A percentile compares a stretch with the other conserved stretches of the same genome.
Evolutionary conservation across 2,329 filamentous ascomycete genomes (phyloP).

Genomic region (Ophidiomyces ophidiicola): DNA sequence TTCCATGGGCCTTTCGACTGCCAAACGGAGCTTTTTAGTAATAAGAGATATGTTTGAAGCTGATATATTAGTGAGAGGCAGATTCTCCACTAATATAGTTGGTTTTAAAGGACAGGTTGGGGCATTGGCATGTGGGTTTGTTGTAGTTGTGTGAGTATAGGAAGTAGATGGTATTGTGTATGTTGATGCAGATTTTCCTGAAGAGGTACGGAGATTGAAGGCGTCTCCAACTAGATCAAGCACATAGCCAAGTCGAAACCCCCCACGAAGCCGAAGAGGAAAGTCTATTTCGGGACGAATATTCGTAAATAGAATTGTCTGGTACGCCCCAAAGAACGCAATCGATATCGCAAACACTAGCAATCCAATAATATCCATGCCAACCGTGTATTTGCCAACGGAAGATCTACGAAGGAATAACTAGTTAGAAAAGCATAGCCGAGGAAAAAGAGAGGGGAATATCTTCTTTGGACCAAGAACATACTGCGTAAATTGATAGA

Average conservation of each 20-base stretch:
- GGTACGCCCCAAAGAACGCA: constrained; percentile 17
- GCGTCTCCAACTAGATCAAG: constrained; percentile 1
- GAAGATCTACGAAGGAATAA: too few relatives aligned
- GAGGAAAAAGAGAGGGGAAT: too few relatives aligned
- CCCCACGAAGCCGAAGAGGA: constrained; percentile 10
- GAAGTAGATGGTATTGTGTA: not conserved
- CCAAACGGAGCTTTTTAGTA: not conserved
- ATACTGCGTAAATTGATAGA: too few relatives aligned
- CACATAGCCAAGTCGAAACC: constrained; percentile 7
- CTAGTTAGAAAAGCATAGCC: too few relatives aligned
- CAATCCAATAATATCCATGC: constrained; percentile 17
- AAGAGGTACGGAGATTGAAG: not conserved
- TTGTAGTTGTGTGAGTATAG: not conserved
- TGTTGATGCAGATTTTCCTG: not conserved
- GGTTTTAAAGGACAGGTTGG: not conserved
- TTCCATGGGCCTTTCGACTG: not conserved
- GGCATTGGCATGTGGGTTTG: not conserved
- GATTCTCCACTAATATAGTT: not conserved
- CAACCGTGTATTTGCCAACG: not conserved
- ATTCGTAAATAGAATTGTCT: constrained; percentile 8
- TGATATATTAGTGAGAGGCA: not conserved
- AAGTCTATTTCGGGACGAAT: constrained; percentile 7
- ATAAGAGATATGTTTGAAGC: not conserved
- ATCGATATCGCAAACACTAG: constrained; percentile 15
- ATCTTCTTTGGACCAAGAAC: too few relatives aligned